Conservation (phyloP, 2,329 filamentous ascomycete species). For the Fusarium torreyae region DNA sequence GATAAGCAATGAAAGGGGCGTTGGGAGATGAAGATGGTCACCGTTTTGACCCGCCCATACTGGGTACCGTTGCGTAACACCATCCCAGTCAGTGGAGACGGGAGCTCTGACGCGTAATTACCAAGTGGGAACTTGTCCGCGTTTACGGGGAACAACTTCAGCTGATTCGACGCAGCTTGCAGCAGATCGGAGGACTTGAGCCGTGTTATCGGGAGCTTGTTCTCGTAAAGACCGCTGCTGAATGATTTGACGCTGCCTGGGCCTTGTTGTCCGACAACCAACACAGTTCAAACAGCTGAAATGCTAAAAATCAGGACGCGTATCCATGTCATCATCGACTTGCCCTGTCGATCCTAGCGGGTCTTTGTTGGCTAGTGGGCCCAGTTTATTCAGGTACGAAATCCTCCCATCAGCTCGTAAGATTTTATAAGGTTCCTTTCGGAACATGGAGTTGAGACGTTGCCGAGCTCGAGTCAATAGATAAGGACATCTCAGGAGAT, state of each 20-base stretch:
- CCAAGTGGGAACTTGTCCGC: neutral
- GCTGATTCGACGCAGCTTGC: neutral
- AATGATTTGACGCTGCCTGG: neutral
- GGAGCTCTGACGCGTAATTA: constrained; percentile 28
- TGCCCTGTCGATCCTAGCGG: constrained; percentile 17
- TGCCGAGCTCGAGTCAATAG: neutral
- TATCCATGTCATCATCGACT: constrained; percentile 15
- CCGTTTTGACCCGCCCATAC: constrained; percentile 10
- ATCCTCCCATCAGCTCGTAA: constrained; percentile 22
- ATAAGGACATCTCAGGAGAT: no score
- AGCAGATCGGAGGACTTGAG: constrained; percentile 1
- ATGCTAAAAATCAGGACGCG: neutral
- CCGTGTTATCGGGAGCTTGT: neutral
- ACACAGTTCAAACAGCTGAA: neutral
- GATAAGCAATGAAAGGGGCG: constrained; percentile 28
- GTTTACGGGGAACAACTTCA: constrained; percentile 14
- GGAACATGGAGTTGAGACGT: neutral
- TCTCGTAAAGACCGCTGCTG: neutral
- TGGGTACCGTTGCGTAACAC: constrained; percentile 29
- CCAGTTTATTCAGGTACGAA: constrained; percentile 18
- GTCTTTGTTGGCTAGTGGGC: neutral
- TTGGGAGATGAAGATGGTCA: constrained; percentile 32
- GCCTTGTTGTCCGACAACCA: neutral
- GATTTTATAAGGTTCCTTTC: constrained; percentile 24
- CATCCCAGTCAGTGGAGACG: constrained; percentile 25